Evolutionary conservation across 805 yeast species (phyloP), one percentile per base, ranked within the genome.

Genomic region (Grigorovia yakushimaensis): DNA sequence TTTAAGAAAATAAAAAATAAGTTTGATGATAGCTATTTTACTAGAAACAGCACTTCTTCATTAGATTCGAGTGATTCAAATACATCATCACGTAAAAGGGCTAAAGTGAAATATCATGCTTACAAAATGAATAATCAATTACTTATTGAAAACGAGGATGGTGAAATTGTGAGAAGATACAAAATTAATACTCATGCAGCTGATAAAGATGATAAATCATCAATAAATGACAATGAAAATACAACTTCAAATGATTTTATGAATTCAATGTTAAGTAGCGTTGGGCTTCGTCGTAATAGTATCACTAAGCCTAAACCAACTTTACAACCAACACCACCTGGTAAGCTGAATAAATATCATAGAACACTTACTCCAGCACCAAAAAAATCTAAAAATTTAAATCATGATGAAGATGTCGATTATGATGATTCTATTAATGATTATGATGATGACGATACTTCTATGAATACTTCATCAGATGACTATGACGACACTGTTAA

Each of bases 111-210:
- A 48, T 68, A 64, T 55, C 78, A 69, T 65, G 98, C 96, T 1
- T 91, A 81, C 64, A 84, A 83, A 64, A 72, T 86, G 39, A 93
- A 82, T 59, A 81, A 87, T 57, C 72, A 80, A 49, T 76, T 93
- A 47, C 73, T 88, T 49, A 82, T 93, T 48, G 98, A 91, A 64
- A 85, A 88, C 58, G 86, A 78, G 41, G 95, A 89, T 11, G 98
- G 98, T 53, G 98, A 91, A 56, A 78, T 93, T 47, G 71, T 93
- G 42, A 79, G 96, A 59, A 73, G 95, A 46, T 91, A 88, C 66
- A 76, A 71, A 56, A 81, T 89, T 45, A 85, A 82, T 56, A 74
- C 78, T 3, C 87, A 81, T 54, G 51, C 37, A 7, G 15, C 37
- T 11, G n/a, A 46, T 6, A 42, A 47, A 10, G 48, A 47, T n/a